Base-by-base conservation (phyloP, 345 rosid species). In the Durio zibethinus region DNA sequence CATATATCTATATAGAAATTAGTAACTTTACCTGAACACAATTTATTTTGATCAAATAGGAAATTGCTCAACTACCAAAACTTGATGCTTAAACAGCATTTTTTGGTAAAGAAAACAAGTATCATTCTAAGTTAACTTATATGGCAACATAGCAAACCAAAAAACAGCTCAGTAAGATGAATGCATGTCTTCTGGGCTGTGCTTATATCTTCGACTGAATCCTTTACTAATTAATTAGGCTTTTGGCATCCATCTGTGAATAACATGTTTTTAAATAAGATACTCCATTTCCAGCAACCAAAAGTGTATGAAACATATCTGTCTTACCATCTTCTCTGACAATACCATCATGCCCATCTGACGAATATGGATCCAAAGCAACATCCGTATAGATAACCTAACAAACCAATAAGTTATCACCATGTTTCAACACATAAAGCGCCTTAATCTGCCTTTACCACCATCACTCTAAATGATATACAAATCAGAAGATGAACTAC, bases 301-400 rank as follows among this genome's bases (percentile, higher is more conserved):
- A 10, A 74, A 70, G 20, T 48, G n/a, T 65, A 67, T 29, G 69
- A 69, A 54, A 53, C 60, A 64, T 53, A 35, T 63, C 16, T 15
- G 21, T 69, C 84, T 82, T 81, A 91, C 97, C 98, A 84, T 93
- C 97, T 86, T 91, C 97, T 79, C 95, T 80, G 33, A 93, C 91
- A 36, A 93, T 92, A 78, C 98, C 99, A 85, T 91, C 98, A 85
- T 95, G 99, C 42, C 99, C 99, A 82, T 82, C 92, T 1, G 96
- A 85, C 68, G 97, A 91, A 81, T 95, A 93, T 76, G 93, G 96
- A 83, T 92, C 98, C 56, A 95, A 85, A 81, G 93, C 94, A 78
- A 93, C 94, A 88, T 95, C 99, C 54, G 98, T 93, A 77, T 92
- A 93, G 68, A 95, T 87, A 72, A 90, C 94, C 98, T 94, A 59